phyloP scores from a whole-genome alignment of 2,329 filamentous ascomycete species.

The Sclerotinia borealis region DNA sequence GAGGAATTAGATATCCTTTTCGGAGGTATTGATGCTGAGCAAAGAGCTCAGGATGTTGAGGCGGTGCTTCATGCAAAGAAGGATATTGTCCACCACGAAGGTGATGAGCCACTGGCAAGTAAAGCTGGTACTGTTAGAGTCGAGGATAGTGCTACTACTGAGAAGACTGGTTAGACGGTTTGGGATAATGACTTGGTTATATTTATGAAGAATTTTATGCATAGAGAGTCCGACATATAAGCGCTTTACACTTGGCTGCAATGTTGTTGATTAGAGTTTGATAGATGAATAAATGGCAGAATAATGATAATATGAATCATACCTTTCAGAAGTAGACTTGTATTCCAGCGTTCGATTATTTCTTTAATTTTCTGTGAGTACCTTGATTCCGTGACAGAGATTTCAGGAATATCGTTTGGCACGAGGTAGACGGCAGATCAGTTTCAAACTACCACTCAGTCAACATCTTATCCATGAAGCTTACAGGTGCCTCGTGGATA shows the following conservation, averaged over 20 bases:
- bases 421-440: too few relatives aligned
- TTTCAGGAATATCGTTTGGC: too few relatives aligned
- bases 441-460: too few relatives aligned
- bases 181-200: neutral
- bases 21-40: slow-evolving; percentile 9
- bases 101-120: neutral
- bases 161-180: neutral
- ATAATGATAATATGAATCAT: neutral
- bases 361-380: too few relatives aligned
- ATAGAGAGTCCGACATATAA: neutral
- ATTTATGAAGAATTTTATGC: neutral
- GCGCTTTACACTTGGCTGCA: neutral
- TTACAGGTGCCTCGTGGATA: too few relatives aligned
- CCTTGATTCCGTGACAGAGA: too few relatives aligned
- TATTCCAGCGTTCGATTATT: too few relatives aligned
- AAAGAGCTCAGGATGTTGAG: slow-evolving; percentile 15
- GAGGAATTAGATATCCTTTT: slow-evolving; percentile 45
- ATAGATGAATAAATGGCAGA: neutral
- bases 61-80: slow-evolving; percentile 13
- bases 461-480: too few relatives aligned
- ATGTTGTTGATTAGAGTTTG: neutral
- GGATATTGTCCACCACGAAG: slow-evolving; percentile 5
- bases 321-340: neutral
- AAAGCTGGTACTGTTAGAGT: neutral
- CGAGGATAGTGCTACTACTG: neutral